A percentile compares a stretch with the other conserved stretches of the same genome.
Evolutionary conservation across 2,329 filamentous ascomycete genomes (phyloP).

Genomic region (Nemania bipapillata): DNA sequence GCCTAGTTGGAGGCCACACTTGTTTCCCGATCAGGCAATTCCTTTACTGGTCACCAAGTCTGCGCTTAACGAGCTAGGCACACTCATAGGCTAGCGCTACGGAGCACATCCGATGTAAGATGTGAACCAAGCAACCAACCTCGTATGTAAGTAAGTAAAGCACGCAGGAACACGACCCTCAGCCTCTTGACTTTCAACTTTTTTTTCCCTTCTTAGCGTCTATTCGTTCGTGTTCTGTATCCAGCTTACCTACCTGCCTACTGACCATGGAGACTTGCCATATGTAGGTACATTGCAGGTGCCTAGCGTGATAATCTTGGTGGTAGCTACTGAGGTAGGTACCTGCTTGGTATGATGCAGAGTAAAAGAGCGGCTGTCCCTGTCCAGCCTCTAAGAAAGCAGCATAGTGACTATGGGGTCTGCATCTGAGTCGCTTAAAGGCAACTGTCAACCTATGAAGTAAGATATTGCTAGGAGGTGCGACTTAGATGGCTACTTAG

Average conservation of each 20-base stretch:
- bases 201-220: background rate
- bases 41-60: background rate
- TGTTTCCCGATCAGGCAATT: slow-evolving; percentile 22
- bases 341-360: background rate
- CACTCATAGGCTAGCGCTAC: slow-evolving; percentile 13
- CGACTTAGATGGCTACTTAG: background rate
- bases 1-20: slow-evolving; percentile 19
- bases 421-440: slow-evolving; percentile 29
- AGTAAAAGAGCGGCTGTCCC: background rate
- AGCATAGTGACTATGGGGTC: slow-evolving; percentile 11
- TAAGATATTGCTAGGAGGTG: slow-evolving; percentile 4
- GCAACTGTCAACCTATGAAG: slow-evolving; percentile 14
- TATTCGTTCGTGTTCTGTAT: background rate
- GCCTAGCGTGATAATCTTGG: background rate
- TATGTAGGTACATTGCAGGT: background rate
- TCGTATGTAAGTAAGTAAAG: slow-evolving; percentile 2
- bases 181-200: background rate
- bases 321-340: too few relatives aligned
- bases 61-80: background rate
- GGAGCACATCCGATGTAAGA: background rate
- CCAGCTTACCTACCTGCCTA: background rate
- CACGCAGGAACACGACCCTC: background rate
- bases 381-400: background rate
- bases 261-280: too few relatives aligned
- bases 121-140: background rate